These are phyloP conservation scores for Friedmanniomyces endolithicus DNA, from an alignment of 495 filamentous ascomycete genomes.

Conservation along the genomic window DNA sequence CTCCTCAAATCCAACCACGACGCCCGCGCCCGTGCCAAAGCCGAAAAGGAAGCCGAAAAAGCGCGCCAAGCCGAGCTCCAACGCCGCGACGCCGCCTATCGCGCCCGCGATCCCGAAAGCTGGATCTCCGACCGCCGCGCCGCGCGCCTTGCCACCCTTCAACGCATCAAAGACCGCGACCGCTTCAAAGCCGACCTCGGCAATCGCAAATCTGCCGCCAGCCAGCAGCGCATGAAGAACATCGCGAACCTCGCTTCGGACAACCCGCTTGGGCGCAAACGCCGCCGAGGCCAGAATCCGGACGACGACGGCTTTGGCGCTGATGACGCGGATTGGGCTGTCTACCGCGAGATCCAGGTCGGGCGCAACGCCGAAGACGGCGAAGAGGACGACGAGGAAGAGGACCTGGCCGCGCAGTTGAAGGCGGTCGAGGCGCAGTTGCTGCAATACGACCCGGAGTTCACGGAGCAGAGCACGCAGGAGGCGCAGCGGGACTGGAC, in stretches of 20 bases:
- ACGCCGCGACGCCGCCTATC: conserved; percentile 66
- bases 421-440: conserved; percentile 69
- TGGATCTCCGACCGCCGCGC: conserved; percentile 73
- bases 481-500: conserved; percentile 92
- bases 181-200: conserved; percentile 83
- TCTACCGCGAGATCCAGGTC: conserved; percentile 82
- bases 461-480: conserved; percentile 79
- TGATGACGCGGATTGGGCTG: conserved; percentile 94
- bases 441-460: conserved; percentile 71
- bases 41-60: conserved; percentile 86
- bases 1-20: conserved; percentile 90
- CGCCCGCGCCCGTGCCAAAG: conserved; percentile 78
- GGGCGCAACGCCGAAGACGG: conserved; percentile 61
- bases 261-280: conserved; percentile 64
- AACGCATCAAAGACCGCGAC: conserved; percentile 84
- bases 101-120: conserved; percentile 69
- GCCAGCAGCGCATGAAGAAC: conserved; percentile 93
- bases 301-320: conserved; percentile 91
- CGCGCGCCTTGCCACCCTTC: conserved; percentile 59
- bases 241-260: conserved; percentile 95
- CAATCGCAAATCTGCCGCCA: conserved; percentile 89
- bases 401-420: conserved; percentile 63
- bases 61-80: conserved; percentile 70
- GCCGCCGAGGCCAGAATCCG: conserved; percentile 60
- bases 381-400: conserved; percentile 75